Percentiles rank a stretch among this genome's conserved stretches.
These are phyloP conservation scores for Takakia lepidozioides DNA, from an alignment of 225 moss, liverwort and hornwort genomes.

Conservation along the genomic window DNA sequence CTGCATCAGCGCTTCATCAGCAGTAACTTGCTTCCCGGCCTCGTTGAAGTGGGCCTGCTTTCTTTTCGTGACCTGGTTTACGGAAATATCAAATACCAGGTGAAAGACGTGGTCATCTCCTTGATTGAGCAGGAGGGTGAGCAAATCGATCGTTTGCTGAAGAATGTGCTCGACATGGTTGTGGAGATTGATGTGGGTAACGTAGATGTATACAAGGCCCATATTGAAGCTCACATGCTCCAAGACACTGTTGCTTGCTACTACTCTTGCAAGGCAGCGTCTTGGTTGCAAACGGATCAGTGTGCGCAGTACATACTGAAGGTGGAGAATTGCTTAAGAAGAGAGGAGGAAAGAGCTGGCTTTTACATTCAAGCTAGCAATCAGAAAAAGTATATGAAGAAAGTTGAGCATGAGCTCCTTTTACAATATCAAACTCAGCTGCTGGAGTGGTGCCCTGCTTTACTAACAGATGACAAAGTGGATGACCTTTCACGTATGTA, in stretches of 20 bases:
- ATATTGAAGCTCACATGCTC: conserved; percentile 88
- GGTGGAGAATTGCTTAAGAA: conserved; percentile 84
- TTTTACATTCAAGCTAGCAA: conserved; percentile 88
- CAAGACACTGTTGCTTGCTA: conserved; percentile 87
- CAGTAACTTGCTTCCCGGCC: conserved; percentile 73
- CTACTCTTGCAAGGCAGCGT: conserved; percentile 88
- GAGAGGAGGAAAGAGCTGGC: conserved; percentile 97
- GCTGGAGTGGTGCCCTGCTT: conserved; percentile 88
- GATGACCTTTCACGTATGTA: conserved; percentile 95
- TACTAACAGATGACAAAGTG: conserved; percentile 88
- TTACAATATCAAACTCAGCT: conserved; percentile 84
- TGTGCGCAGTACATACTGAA: conserved; percentile 99
- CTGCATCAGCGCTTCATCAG: conserved; percentile 92
- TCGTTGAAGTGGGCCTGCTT: conserved; percentile 92
- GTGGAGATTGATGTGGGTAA: conserved; percentile 96
- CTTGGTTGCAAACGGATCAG: conserved; percentile 97
- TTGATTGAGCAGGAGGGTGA: conserved; percentile 94
- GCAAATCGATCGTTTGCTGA: conserved; percentile 88
- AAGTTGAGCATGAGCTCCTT: conserved; percentile 91
- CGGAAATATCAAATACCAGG: too few relatives aligned
- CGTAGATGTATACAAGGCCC: conserved; percentile 87
- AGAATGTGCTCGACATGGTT: conserved; percentile 93
- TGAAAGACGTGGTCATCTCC: too few relatives aligned
- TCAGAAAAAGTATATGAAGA: conserved; percentile 54
- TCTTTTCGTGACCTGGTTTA: conserved; percentile 89